These are phyloP conservation scores for Aspergillus quadrilineatus DNA, from an alignment of 2,329 filamentous ascomycete species.

Conservation along the genomic window DNA sequence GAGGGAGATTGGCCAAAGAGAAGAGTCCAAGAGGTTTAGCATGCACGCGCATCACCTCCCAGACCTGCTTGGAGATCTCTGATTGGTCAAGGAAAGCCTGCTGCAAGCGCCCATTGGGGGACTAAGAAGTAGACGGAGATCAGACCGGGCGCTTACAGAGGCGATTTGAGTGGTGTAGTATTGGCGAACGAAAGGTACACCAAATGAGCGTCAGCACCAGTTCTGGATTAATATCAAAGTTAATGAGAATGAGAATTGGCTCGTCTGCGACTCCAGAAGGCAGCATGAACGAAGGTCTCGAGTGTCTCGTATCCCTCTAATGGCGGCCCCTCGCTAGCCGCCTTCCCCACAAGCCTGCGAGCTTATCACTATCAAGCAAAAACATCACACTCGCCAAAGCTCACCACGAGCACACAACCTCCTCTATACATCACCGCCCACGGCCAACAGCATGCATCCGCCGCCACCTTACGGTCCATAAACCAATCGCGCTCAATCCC, in stretches of 20 bases:
- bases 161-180: conserved; percentile 6
- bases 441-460: background rate
- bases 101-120: conserved; percentile 32
- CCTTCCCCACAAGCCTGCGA: background rate
- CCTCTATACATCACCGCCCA: background rate
- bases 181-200: too few species aligned
- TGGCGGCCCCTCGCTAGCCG: background rate
- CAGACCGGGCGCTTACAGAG: conserved; percentile 28
- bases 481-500: background rate
- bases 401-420: background rate
- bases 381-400: background rate
- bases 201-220: background rate
- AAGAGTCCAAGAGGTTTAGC: conserved; percentile 14
- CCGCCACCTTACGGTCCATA: background rate
- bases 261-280: background rate
- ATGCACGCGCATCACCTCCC: conserved; percentile 37
- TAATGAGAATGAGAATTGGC: background rate
- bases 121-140: conserved; percentile 16
- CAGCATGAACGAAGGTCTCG: background rate
- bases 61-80: conserved; percentile 7
- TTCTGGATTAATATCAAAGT: background rate
- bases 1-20: conserved; percentile 4
- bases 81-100: conserved; percentile 27
- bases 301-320: background rate
- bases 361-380: conserved; percentile 4